A percentile compares a stretch with the other conserved stretches of the same genome.
Conservation (phyloP, 805 yeast species). For the Babjeviella inositovora region DNA sequence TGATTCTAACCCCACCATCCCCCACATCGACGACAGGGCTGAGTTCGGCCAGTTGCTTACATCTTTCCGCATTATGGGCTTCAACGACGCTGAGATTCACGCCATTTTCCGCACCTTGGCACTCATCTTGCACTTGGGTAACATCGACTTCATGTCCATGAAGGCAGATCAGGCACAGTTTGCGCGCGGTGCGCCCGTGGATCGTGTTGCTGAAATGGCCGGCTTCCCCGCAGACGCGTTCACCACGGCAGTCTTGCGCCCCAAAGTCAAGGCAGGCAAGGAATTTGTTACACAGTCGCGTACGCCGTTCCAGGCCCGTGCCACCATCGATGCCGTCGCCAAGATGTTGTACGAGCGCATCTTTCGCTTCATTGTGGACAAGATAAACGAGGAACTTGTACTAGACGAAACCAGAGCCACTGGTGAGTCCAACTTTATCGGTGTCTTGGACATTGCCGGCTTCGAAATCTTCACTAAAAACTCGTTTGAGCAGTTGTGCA, state of each 20-base stretch:
- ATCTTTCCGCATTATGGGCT: slow-evolving; percentile 66
- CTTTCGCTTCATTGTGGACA: slow-evolving; percentile 61
- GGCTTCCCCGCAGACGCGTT: slow-evolving; percentile 40
- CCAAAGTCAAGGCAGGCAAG: slow-evolving; percentile 82
- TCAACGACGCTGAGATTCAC: slow-evolving; percentile 32
- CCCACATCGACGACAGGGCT: slow-evolving; percentile 58
- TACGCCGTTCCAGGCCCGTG: slow-evolving; percentile 65
- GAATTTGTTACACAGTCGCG: slow-evolving; percentile 74
- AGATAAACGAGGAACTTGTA: slow-evolving; percentile 52
- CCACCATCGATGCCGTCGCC: slow-evolving; percentile 74
- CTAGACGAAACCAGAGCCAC: slow-evolving; percentile 21
- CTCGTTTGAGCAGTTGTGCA: slow-evolving; percentile 45
- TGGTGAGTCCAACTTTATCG: slow-evolving; percentile 21
- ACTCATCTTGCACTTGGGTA: slow-evolving; percentile 72
- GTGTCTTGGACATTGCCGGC: slow-evolving; percentile 47
- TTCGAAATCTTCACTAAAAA: slow-evolving; percentile 42
- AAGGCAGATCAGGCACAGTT: slow-evolving; percentile 66
- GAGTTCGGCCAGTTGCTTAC: slow-evolving; percentile 48
- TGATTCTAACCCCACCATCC: slow-evolving; percentile 35
- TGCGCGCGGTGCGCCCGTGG: slow-evolving; percentile 30
- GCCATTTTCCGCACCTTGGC: slow-evolving; percentile 57
- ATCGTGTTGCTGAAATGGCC: slow-evolving; percentile 38
- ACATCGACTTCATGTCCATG: slow-evolving; percentile 53
- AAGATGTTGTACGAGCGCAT: slow-evolving; percentile 75
- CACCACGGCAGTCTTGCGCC: slow-evolving; percentile 47